Base-by-base conservation (phyloP, 2,329 filamentous ascomycete genomes). In the Orbilia brochopaga region DNA sequence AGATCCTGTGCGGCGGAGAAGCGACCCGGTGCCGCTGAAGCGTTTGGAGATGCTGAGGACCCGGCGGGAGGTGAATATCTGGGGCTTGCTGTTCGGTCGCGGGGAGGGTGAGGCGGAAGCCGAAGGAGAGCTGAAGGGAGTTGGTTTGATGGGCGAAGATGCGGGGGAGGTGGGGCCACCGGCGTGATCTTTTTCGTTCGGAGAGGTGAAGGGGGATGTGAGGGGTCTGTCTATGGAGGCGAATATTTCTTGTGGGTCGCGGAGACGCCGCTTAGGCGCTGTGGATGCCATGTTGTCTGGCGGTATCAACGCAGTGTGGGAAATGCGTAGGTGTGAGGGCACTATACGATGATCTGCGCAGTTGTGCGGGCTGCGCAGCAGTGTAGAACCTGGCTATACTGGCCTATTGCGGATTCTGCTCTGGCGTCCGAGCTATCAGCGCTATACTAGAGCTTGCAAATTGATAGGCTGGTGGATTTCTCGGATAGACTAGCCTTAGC, bases 1-100 rank as follows among this genome's bases (percentile, higher is more conserved):
- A 19, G 67, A 72, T 46, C 67, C 67, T 15, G 27, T 60, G 40
- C 67, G 67, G 19, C 67, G 67, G 35, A 72, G 56, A 10, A 72
- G 60, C 48, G 67, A 72, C 17, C 67, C 67, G 37, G 67, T 65
- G 13, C 67, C 67, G 40, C 64, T 65, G 40, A 72, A 72, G 7
- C 67, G 60, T 61, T 72, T 72, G 42, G 67, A 72, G 32, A 72
- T 72, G 21, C 60, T 65, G 21, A 72, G 55, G 32, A 72, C 67
- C 1, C 67, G 67, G 32, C 67, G 67, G 42, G 48, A 55, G 30
- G 66, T 72, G 51, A 56, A 55, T 51, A 65, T 55, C 30, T 72
- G 67, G 17, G 67, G 67, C 50, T 72, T 72, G 42, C 54, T 61
- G 55, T 35, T 54, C 54, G 19, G 55, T 72, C 37, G 60, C 46